Base-by-base conservation (phyloP, 345 rosid genomes). In the Xanthoceras sorbifolium region DNA sequence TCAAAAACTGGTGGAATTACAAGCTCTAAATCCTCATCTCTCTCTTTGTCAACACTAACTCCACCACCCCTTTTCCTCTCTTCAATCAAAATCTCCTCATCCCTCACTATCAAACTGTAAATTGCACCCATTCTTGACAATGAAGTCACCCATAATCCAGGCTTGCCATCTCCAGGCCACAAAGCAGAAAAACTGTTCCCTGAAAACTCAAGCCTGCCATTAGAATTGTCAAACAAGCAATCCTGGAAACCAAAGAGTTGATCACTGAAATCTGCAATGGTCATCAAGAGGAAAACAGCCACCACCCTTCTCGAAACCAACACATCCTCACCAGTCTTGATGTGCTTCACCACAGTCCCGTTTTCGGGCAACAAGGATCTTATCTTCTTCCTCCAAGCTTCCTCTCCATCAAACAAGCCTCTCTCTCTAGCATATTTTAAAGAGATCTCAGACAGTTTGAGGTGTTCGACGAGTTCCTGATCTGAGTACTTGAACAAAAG, bases 141-240 rank as follows among this genome's bases (percentile, higher is more conserved):
- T 0, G 94, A 96, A 59, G 76, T 91, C 84, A 93, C 10, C 99
- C 99, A 93, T 2, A 92, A 83, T 22, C 98, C 98, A 3, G 98
- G 99, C 78, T 92, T 96, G 1, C 92, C 94, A 73, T 86, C 85
- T 20, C 99, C 99, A 2, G 99, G 98, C 97, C 99, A 96, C 75
- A 92, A 44, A 71, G 94, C 85, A 9, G 74, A 54, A 36, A 62
- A 77, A 50, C 83, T 88, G 55, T 92, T 90, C 32, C 98, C 97
- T 0, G 68, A 1, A 76, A 92, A 93, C 82, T 93, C 94, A 0
- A 92, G 84, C 23, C 91, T 78, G 5, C 97, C 97, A 5, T 92
- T 86, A 0, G 57, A 15, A 72, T 93, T 92, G 22, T 87, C 87
- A 69, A 95, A 90, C 20, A 91, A 55, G 61, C 22, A 82, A 65